Base-by-base conservation (phyloP, 2,329 filamentous ascomycete species). In the Sclerotinia glacialis region DNA sequence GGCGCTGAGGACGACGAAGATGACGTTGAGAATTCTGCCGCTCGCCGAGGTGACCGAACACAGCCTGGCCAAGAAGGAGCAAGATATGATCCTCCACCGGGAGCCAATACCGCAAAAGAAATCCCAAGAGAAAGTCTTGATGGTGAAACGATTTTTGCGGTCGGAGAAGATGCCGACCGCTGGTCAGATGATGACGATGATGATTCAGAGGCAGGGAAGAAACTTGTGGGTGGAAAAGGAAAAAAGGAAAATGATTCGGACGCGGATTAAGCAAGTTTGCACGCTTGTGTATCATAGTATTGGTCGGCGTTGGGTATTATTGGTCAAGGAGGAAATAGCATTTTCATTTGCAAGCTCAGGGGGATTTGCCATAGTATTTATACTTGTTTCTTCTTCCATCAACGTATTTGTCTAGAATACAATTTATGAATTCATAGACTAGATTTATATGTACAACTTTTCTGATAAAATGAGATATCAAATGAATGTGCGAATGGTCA, bases 121-220 rank as follows among this genome's bases (percentile, higher is more conserved):
- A 71, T 83, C 56, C 81, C 84, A 67, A 77, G 85, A 72, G 81
- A 89, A 68, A 89, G 86, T 61, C 79, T 91, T 44, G 93, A 98
- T 69, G 93, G 93, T 14, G 95, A 98, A 79, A 97, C 93, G 0
- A 96, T 98, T 69, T 98, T 98, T 74, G 94, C 94, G 1, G 91
- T 98, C 14, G 94, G 93, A 14, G 93, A 96, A 73, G 89, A 90
- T 65, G 86, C 75, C 16, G 92, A 95, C 75, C 92, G 89, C 76
- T 94, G 93, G 82, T 92, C 89, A 21, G 91, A 92, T 66, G 89
- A 91, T 66, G 90, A 89, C 26, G 81, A 83, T 44, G 82, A 84
- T 69, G 58, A 87, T 89, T 70, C 86, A 88, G 67, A 85, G 78
- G 59, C 80, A 84, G 71, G 78, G 78, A 67, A 63, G 40, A 80